Base-by-base conservation (phyloP, 768 basidiomycete genomes). In the Leccinum olivaceopallidum region DNA sequence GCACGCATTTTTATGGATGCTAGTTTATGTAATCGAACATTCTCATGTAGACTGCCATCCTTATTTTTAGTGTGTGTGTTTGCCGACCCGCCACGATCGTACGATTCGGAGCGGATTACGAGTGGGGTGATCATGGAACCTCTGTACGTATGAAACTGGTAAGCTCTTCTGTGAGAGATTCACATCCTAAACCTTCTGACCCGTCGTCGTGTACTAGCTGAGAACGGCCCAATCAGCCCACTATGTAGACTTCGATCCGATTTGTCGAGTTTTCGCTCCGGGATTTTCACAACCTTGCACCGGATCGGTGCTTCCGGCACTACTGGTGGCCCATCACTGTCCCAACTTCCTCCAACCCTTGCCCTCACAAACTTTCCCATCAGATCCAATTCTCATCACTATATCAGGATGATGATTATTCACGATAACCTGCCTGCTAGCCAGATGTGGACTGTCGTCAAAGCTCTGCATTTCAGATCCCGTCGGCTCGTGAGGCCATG, bases 341-440 rank as follows among this genome's bases (percentile, higher is more conserved):
- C 88, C 91, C 4, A 93, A 92, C 69, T 92, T 90, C 87, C 83
- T 92, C 20, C 90, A 36, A 36, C 34, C 13, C 90, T 66, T 89
- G 88, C 85, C 60, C 58, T 49, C 57, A 12, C 30, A 34, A 6
- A 3, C 20, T 30, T 48, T 55, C 42, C 12, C 18, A 30, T 32
- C 30, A n/a, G 1, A 16, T 48, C 57, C 51, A 50, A 28, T 34
- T 6, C 2, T 20, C 18, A 6, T 71, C 18, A 6, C 71, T 92
- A 42, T 92, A 90, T 70, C 86, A 92, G 68, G 79, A 90, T 6
- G 39, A n/a, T 76, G 82, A 92, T 26, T 89, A 92, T 47, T 13
- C n/a, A 83, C 58, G 84, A 84, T 63, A 76, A 80, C 5, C 75
- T 92, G 20, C 76, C 78, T 6, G 73, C 78, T 20, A 75, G 73